phyloP scores from a whole-genome alignment of 371 early-diverging fungal genomes.

The Circinella umbellata region DNA sequence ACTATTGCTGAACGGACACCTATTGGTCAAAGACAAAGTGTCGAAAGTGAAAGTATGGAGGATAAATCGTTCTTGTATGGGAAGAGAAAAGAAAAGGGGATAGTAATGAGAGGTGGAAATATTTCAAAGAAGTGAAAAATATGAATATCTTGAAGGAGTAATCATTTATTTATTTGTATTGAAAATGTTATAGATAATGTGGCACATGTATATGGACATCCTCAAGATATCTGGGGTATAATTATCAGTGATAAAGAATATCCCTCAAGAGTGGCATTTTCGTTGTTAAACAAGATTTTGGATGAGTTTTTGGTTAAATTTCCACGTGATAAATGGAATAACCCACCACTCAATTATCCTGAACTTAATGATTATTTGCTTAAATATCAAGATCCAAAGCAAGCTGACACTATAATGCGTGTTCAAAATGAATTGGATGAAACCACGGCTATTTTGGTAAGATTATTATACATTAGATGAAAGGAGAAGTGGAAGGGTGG shows the following conservation, averaged over 20 bases:
- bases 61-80: not conserved
- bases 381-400: conserved; percentile 92
- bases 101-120: not conserved
- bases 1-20: conserved; percentile 89
- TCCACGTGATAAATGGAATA: conserved; percentile 61
- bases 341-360: conserved; percentile 60
- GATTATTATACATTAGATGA: conserved; percentile 1
- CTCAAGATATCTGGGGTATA: conserved; percentile 77
- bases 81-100: not conserved
- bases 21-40: conserved; percentile 82
- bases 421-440: conserved; percentile 99
- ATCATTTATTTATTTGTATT: too few species aligned
- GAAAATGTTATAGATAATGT: conserved; percentile 67
- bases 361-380: conserved; percentile 74
- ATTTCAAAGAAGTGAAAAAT: too few species aligned
- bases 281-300: conserved; percentile 81
- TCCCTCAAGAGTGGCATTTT: conserved; percentile 91
- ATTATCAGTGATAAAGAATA: conserved; percentile 92
- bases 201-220: conserved; percentile 80
- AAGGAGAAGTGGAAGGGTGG: too few species aligned
- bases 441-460: conserved; percentile 92
- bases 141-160: too few species aligned
- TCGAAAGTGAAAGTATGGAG: conserved; percentile 81
- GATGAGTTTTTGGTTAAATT: conserved; percentile 87
- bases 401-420: conserved; percentile 92